Evolutionary conservation across 345 rosid genomes (phyloP), one percentile per base, ranked within the genome.

Genomic region (Hibiscus trionum): DNA sequence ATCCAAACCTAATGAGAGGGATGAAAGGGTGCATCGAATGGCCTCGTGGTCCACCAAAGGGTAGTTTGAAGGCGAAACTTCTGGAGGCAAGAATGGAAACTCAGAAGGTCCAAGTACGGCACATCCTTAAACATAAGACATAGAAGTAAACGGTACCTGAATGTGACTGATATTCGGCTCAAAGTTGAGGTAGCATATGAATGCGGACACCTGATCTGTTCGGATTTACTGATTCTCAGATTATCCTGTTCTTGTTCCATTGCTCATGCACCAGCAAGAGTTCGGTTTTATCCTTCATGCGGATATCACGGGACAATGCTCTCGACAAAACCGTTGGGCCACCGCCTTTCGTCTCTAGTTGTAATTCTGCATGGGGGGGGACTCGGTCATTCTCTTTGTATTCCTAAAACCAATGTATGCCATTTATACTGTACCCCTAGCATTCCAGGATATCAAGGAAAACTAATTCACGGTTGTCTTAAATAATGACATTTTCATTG

Each of bases 21-120:
- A 89, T 87, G 95, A 96, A 93, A 78, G 98, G 99, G 42, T 93
- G 98, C 87, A 93, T 96, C 19, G 98, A 96, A 61, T 96, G 98
- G 98, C 91, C 95, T 17, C 89, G 90, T 21, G 90, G 85, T 5
- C 72, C 86, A 17, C 97, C 88, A 78, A 96, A 88, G 86, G 73
- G 81, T 75, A 88, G 97, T 71, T 78, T 93, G 87, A 96, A 93
- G 86, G 86, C 98, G 7, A 92, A 87, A 85, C 99, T 92, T 56
- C 67, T 92, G 53, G 98, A 92, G 80, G 99, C 98, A 37, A 85
- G 94, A 78, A 86, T 86, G 79, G 96, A 86, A 76, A 87, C 86
- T 71, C 93, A 90, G 78, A 91, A 88, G 79, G 81, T 91, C 71
- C 98, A 96, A 78, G 56, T 94, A 77, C 84, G 90, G 60, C 98